Evolutionary conservation across 2,329 filamentous ascomycete genomes (phyloP), one percentile per base, ranked within the genome.

Genomic region (Thermomyces lanuginosus): DNA sequence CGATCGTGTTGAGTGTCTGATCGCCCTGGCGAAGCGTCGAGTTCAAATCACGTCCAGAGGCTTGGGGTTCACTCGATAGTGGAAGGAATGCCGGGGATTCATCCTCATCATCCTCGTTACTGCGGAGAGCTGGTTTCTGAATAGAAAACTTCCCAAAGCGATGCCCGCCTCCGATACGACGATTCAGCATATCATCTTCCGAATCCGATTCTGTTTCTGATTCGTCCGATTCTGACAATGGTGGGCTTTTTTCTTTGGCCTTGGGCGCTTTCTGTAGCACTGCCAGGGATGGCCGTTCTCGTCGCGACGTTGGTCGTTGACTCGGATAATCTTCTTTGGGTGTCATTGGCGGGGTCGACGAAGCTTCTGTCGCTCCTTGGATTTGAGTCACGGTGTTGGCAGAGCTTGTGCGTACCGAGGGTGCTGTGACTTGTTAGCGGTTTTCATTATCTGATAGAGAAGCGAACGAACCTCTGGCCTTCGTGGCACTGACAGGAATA

Each of bases 41-140:
- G 26, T 48, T 51, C 1, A 57, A 50, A 27, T 56, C 52, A 30
- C 47, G 45, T 2, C 37, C 30, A 7, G 32, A 11, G 7, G 34
- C 31, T 9, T 32, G 37, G 2, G 30, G 24, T 3, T 44, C 41
- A 2, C 44, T 41, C 4, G 43, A 37, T 11, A 61, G 40, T 1
- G 59, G 58, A 1, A 62, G 43, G 30, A 63, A 63, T 2, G 58
- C 55, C 0, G 57, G 58, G 0, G 56, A 46, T 11, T 60, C 57
- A 18, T 61, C 57, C 5, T 44, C 57, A 9, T 58, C 54, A 3
- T 54, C 48, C 11, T 55, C 50, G 2, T 53, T 47, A 14, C 54
- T 48, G 12, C 43, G 33, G 8, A 49, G 28, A 20, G 47, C 36
- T 1, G 42, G 38, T 13, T 43, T 45, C 29, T 53, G 50, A 3